Conservation (phyloP, 352 stramenopile species). For the Globisporangium acanthophoron region DNA sequence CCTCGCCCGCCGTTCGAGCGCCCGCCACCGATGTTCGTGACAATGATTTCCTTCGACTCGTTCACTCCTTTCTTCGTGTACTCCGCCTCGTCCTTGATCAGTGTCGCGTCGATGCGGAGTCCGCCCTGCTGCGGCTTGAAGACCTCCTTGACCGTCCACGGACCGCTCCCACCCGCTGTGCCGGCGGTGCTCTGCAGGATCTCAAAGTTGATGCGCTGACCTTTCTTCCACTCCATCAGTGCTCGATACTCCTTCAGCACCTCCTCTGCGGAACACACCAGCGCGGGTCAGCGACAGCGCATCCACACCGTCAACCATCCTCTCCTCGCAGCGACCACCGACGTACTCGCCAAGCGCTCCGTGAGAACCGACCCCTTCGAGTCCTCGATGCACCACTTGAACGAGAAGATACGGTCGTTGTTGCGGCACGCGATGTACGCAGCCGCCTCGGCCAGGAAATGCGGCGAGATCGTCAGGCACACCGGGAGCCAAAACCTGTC, state of each 20-base stretch:
- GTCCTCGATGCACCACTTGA: conserved; percentile 64
- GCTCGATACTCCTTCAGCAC: conserved; percentile 57
- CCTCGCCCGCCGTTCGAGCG: background rate
- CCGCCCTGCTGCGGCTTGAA: conserved; percentile 59
- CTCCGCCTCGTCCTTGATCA: conserved; percentile 50
- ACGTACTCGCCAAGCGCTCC: conserved; percentile 66
- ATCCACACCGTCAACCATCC: background rate
- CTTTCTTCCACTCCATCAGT: conserved; percentile 62
- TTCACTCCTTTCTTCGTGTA: conserved; percentile 67
- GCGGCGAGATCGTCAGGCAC: conserved; percentile 45
- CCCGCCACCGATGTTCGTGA: conserved; percentile 15
- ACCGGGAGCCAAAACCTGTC: conserved; percentile 61
- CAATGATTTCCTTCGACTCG: conserved; percentile 46
- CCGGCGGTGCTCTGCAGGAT: conserved; percentile 28
- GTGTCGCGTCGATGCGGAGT: conserved; percentile 52
- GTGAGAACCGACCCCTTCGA: conserved; percentile 48
- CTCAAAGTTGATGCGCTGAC: conserved; percentile 58
- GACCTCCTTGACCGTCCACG: conserved; percentile 31
- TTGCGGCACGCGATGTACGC: conserved; percentile 73
- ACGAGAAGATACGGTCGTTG: conserved; percentile 71
- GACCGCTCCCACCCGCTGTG: conserved; percentile 20
- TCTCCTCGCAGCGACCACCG: background rate
- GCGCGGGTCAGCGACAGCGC: background rate
- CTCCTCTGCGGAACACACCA: conserved; percentile 28
- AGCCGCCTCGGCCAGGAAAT: conserved; percentile 64